phyloP scores from a whole-genome alignment of 2,329 filamentous ascomycete genomes.

The Cercospora sp. region DNA sequence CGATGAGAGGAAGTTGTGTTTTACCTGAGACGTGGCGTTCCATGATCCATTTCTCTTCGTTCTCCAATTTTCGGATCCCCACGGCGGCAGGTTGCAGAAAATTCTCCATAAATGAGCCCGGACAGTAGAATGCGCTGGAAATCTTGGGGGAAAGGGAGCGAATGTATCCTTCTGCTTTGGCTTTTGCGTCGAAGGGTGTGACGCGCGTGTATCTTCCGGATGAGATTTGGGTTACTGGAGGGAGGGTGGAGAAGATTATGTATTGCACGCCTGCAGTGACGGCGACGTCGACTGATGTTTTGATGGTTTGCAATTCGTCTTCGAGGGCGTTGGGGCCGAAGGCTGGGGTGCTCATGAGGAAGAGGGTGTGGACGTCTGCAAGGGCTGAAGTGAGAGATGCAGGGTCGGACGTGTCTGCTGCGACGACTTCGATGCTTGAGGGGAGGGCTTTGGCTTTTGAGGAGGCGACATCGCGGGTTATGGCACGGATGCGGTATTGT shows the following conservation, averaged over 20 bases:
- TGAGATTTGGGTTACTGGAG: slow-evolving; percentile 40
- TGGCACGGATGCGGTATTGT: slow-evolving; percentile 54
- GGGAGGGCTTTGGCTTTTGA: slow-evolving; percentile 47
- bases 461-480: slow-evolving; percentile 53
- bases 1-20: slow-evolving; percentile 25
- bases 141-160: slow-evolving; percentile 42
- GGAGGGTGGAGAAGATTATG: slow-evolving; percentile 44
- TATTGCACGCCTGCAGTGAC: slow-evolving; percentile 36
- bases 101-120: slow-evolving; percentile 29
- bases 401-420: slow-evolving; percentile 53
- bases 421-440: slow-evolving; percentile 53
- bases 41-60: slow-evolving; percentile 16
- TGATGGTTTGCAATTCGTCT: slow-evolving; percentile 52
- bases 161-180: slow-evolving; percentile 35
- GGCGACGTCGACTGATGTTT: slow-evolving; percentile 58
- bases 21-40: slow-evolving; percentile 13
- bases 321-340: slow-evolving; percentile 30
- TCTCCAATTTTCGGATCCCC: background rate
- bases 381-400: slow-evolving; percentile 48
- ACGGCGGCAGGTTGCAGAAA: slow-evolving; percentile 10
- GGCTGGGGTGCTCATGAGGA: slow-evolving; percentile 22
- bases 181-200: slow-evolving; percentile 49
- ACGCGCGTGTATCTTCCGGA: slow-evolving; percentile 45
- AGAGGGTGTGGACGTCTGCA: slow-evolving; percentile 49
- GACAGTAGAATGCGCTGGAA: slow-evolving; percentile 24